Percentiles rank a stretch among this genome's conserved stretches.
phyloP scores from a whole-genome alignment of 164 flowering plant species.

The Stephania japonica region DNA sequence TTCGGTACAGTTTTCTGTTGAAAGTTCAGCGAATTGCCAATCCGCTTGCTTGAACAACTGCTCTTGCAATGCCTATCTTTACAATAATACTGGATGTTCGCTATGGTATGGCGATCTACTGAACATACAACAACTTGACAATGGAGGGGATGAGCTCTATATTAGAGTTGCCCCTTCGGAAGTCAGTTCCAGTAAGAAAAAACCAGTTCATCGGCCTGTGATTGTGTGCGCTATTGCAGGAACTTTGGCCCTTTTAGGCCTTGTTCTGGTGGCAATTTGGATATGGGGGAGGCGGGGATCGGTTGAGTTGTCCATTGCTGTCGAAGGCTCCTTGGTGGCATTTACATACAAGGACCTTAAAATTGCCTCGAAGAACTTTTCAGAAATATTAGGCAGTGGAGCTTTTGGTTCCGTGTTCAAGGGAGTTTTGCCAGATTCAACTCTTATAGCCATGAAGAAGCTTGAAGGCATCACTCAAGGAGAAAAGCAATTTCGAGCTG shows the following conservation, averaged over 20 bases:
- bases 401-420: constrained; percentile 63
- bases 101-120: constrained; percentile 23
- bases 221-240: constrained; percentile 21
- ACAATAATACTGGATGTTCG: constrained; percentile 11
- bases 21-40: constrained; percentile 15
- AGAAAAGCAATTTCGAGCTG: constrained; percentile 54
- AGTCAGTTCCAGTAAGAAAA: constrained; percentile 6
- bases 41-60: constrained; percentile 21
- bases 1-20: not conserved
- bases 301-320: constrained; percentile 8
- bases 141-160: constrained; percentile 9
- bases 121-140: constrained; percentile 11
- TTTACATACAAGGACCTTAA: constrained; percentile 39
- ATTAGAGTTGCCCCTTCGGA: constrained; percentile 18
- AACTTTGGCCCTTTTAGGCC: constrained; percentile 8
- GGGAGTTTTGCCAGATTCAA: constrained; percentile 38
- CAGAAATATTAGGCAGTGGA: constrained; percentile 50
- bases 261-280: constrained; percentile 18
- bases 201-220: constrained; percentile 6
- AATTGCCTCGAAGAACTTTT: constrained; percentile 43
- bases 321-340: constrained; percentile 37
- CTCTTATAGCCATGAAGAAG: constrained; percentile 49
- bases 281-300: constrained; percentile 15
- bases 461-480: constrained; percentile 46
- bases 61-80: constrained; percentile 28